phyloP scores from a whole-genome alignment of 2,329 filamentous ascomycete species.

The Ophidiomyces ophidiicola region DNA sequence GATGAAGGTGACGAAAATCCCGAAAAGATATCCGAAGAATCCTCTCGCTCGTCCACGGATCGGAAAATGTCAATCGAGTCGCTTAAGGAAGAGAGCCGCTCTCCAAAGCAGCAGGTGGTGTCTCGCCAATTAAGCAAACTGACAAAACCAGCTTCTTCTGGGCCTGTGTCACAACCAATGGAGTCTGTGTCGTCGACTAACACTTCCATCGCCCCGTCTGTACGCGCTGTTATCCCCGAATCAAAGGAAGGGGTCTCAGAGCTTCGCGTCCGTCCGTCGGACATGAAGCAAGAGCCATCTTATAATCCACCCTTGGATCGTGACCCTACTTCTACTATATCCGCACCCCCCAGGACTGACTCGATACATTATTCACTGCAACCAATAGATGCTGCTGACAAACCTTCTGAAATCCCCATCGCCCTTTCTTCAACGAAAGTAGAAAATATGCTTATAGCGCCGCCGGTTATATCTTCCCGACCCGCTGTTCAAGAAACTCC shows the following conservation, averaged over 20 bases:
- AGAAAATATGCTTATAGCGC: neutral
- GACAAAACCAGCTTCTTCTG: constrained; percentile 53
- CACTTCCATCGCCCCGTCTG: neutral
- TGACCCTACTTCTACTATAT: neutral
- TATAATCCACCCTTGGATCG: neutral
- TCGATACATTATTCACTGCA: too few relatives aligned
- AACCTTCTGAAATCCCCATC: neutral
- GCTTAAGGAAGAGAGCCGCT: constrained; percentile 27
- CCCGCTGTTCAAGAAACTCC: neutral
- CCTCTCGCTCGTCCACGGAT: constrained; percentile 34
- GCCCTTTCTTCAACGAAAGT: neutral
- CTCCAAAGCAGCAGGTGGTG: constrained; percentile 21
- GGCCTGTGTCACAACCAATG: constrained; percentile 34
- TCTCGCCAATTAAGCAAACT: constrained; percentile 55
- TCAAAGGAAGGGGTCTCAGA: neutral
- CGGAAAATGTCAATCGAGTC: constrained; percentile 37
- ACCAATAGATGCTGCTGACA: neutral
- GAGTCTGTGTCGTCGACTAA: constrained; percentile 10
- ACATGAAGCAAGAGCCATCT: constrained; percentile 3
- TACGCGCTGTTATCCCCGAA: constrained; percentile 6
- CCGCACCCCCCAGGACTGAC: neutral
- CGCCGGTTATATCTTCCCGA: neutral
- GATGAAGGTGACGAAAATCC: constrained; percentile 38
- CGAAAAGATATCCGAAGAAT: constrained; percentile 53
- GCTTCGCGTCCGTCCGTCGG: neutral